A percentile compares a stretch with the other conserved stretches of the same genome.
Conservation (phyloP, 495 filamentous ascomycete species). For the Penicillium subrubescens region DNA sequence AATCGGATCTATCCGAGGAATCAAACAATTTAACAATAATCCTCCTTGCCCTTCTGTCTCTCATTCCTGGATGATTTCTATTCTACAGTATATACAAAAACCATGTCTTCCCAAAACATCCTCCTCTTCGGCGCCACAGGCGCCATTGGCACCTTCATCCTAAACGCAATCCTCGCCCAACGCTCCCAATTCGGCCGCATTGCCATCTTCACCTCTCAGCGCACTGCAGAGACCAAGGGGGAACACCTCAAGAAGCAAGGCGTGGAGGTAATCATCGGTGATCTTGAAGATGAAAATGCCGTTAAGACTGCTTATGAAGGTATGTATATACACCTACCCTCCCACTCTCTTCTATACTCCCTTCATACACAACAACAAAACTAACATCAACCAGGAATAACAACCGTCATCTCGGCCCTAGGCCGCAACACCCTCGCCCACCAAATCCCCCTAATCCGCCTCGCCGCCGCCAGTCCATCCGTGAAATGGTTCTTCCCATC, state of each 20-base stretch:
- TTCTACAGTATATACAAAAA: neutral
- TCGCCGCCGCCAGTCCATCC: constrained; percentile 55
- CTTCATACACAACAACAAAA: neutral
- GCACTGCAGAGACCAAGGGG: constrained; percentile 47
- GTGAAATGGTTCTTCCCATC: constrained; percentile 72
- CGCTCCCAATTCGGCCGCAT: constrained; percentile 56
- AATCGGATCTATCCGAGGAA: neutral
- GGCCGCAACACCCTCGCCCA: constrained; percentile 58
- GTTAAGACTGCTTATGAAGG: constrained; percentile 56
- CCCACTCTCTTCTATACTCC: neutral
- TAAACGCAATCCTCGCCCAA: constrained; percentile 55
- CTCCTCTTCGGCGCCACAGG: constrained; percentile 74
- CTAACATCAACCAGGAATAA: constrained; percentile 42
- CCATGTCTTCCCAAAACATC: constrained; percentile 44
- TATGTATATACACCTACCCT: constrained; percentile 18
- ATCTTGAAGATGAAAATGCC: constrained; percentile 54
- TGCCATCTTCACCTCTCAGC: constrained; percentile 63
- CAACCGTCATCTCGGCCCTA: constrained; percentile 67
- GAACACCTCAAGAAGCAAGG: constrained; percentile 43
- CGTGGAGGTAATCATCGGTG: constrained; percentile 61
- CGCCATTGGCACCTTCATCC: constrained; percentile 66
- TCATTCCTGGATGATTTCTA: neutral
- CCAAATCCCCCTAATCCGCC: constrained; percentile 60
- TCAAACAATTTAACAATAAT: neutral
- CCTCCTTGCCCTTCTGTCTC: neutral